Conservation (phyloP, 768 basidiomycete species). For the Leccinellum albellum region DNA sequence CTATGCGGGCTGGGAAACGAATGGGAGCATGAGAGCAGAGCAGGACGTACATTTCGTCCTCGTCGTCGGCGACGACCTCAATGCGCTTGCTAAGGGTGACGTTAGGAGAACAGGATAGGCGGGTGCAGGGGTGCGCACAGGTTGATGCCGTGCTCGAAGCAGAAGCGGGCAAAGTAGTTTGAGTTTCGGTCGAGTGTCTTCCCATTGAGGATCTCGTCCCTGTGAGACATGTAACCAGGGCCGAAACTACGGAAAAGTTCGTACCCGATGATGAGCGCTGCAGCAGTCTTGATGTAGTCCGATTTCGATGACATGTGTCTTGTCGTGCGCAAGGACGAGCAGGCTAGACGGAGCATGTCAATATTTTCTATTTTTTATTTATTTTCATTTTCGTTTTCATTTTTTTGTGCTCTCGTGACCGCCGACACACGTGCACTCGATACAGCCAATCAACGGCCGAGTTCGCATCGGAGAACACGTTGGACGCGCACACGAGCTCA, state of each 20-base stretch:
- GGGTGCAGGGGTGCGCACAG: slow-evolving; percentile 42
- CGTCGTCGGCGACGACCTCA: slow-evolving; percentile 89
- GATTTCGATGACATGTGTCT: background rate
- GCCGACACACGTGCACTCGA: slow-evolving; percentile 19
- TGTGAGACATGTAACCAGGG: slow-evolving; percentile 22
- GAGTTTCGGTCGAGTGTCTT: slow-evolving; percentile 85
- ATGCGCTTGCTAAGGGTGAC: slow-evolving; percentile 61
- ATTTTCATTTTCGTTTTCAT: no score
- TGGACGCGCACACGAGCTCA: slow-evolving; percentile 24
- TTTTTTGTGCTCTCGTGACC: background rate
- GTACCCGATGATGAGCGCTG: slow-evolving; percentile 73
- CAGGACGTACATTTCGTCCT: slow-evolving; percentile 66
- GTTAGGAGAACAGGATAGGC: background rate
- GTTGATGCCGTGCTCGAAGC: slow-evolving; percentile 84
- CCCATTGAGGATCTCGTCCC: slow-evolving; percentile 91
- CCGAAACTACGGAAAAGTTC: background rate
- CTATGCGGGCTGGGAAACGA: slow-evolving; percentile 35
- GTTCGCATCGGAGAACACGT: slow-evolving; percentile 9
- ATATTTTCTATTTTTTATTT: background rate
- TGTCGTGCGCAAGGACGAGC: background rate
- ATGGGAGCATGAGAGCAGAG: background rate
- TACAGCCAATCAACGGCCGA: slow-evolving; percentile 16
- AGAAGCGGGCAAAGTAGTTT: slow-evolving; percentile 82
- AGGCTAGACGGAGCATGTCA: slow-evolving; percentile 10
- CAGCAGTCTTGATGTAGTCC: slow-evolving; percentile 62